Conservation (phyloP, 2,329 filamentous ascomycete species). For the Cladosporium halotolerans region DNA sequence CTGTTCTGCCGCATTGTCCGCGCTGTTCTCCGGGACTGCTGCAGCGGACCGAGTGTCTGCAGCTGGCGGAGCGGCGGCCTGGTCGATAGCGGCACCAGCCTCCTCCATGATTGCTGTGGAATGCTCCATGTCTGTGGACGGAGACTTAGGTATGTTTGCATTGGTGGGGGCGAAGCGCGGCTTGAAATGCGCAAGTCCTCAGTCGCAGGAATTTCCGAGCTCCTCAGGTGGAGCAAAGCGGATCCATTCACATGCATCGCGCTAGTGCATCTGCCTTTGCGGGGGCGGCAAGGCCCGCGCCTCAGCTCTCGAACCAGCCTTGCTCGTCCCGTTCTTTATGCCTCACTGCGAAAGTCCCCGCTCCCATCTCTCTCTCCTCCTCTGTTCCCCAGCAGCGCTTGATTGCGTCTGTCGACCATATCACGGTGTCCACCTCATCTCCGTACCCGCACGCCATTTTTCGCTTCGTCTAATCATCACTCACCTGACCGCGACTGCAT, state of each 20-base stretch:
- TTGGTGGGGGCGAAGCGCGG: conserved; percentile 4
- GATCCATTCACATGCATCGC: conserved; percentile 2
- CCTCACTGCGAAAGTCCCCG: not conserved
- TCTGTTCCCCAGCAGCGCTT: conserved; percentile 23
- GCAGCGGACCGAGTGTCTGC: conserved; percentile 4
- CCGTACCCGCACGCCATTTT: not conserved
- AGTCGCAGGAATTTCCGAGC: conserved; percentile 11
- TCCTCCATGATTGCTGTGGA: conserved; percentile 28
- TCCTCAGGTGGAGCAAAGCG: not conserved
- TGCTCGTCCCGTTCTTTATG: conserved; percentile 2
- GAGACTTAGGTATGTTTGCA: conserved; percentile 11
- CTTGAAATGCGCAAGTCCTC: too few relatives aligned
- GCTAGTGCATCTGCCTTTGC: not conserved
- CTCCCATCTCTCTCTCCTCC: not conserved
- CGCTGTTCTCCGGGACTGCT: not conserved
- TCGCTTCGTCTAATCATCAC: not conserved
- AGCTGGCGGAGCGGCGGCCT: conserved; percentile 13
- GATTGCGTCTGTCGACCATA: conserved; percentile 21
- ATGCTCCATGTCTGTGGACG: conserved; percentile 25
- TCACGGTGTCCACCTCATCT: not conserved
- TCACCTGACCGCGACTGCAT: too few relatives aligned
- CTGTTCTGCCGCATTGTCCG: not conserved
- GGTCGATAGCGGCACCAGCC: conserved; percentile 19
- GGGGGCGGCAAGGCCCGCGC: not conserved
- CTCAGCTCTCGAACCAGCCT: not conserved